Base-by-base conservation (phyloP, 2,329 filamentous ascomycete genomes). In the Microsporum ferrugineum region DNA sequence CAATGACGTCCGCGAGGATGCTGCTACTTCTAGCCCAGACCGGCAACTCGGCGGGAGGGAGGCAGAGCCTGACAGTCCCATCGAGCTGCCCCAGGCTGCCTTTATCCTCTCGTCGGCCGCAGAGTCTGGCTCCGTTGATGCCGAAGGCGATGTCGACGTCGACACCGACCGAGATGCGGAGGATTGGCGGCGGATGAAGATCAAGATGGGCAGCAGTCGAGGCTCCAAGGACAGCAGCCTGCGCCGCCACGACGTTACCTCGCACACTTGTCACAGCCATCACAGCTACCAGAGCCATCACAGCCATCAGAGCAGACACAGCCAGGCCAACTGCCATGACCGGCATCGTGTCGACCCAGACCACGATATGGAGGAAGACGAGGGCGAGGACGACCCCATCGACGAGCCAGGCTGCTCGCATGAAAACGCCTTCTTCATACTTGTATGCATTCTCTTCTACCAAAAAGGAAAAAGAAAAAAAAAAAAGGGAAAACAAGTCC, bases 371-470 rank as follows among this genome's bases (percentile, higher is more conserved):
- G 55, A 57, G 3, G 55, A 39, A 10, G 27, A 68, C 27, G 71
- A 71, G 17, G 17, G 17, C 60, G 68, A 69, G 63, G 63, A 63
- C 41, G 66, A 68, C 27, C 62, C 68, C 2, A 68, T 68, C 5
- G 69, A 69, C 5, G 68, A 68, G 36, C 62, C 29, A 31, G 66
- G 69, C 58, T 66, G 67, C 58, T 63, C 62, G 31, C 62, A 66
- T 59, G 67, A 76, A 61, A 76, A 78, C 71, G 76, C 76, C n/a
- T 67, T 77, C 17, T 68, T 76, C 65, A 74, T 78, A 65, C 66
- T 78, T 64, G 76, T 78, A 64, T 58, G 17, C 14, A 43, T n/a
- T 43, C 14, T 5, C 39, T 43, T n/a, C 39, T 7, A 7, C 17
- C 17, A 43, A 36, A 36, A 36, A 43, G 6, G 14, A 43, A 43